phyloP scores from a whole-genome alignment of 164 flowering plant genomes.

The Magnolia kwangsiensis region DNA sequence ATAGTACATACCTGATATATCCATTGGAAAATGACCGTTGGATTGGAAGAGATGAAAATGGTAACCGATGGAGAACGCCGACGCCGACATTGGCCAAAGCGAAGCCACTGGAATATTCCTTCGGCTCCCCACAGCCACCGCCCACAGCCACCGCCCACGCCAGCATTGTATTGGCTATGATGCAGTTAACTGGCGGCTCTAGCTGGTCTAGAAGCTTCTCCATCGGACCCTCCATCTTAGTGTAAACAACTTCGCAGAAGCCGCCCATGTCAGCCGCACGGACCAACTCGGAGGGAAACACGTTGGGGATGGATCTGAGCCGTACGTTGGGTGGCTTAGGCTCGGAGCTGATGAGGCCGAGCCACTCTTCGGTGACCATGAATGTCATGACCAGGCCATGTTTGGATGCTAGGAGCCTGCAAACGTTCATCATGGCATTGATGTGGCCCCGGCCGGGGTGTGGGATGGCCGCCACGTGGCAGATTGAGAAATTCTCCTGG shows the following conservation, averaged over 20 bases:
- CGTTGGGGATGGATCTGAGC: slow-evolving; percentile 60
- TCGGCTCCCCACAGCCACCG: slow-evolving; percentile 33
- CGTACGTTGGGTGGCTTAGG: slow-evolving; percentile 33
- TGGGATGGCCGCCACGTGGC: no score
- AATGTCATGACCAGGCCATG: slow-evolving; percentile 38
- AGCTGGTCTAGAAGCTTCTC: slow-evolving; percentile 47
- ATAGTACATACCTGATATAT: slow-evolving; percentile 28
- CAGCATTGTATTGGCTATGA: slow-evolving; percentile 44
- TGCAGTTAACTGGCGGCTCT: slow-evolving; percentile 25
- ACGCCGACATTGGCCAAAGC: slow-evolving; percentile 43
- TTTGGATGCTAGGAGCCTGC: no score
- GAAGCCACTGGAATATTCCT: slow-evolving; percentile 54
- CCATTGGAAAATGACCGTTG: slow-evolving; percentile 29
- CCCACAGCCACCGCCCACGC: no score
- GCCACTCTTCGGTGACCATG: slow-evolving; percentile 84
- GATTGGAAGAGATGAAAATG: slow-evolving; percentile 35
- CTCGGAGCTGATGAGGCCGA: slow-evolving; percentile 38
- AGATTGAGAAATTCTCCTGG: no score
- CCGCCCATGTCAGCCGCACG: slow-evolving; percentile 41
- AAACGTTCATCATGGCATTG: no score
- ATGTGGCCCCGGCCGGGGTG: no score
- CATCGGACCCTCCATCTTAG: slow-evolving; percentile 51
- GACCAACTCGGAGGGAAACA: slow-evolving; percentile 59
- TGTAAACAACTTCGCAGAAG: slow-evolving; percentile 48
- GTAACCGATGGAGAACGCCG: slow-evolving; percentile 32